Conservation (phyloP, 306 rosid genomes). For the Rosa persica region DNA sequence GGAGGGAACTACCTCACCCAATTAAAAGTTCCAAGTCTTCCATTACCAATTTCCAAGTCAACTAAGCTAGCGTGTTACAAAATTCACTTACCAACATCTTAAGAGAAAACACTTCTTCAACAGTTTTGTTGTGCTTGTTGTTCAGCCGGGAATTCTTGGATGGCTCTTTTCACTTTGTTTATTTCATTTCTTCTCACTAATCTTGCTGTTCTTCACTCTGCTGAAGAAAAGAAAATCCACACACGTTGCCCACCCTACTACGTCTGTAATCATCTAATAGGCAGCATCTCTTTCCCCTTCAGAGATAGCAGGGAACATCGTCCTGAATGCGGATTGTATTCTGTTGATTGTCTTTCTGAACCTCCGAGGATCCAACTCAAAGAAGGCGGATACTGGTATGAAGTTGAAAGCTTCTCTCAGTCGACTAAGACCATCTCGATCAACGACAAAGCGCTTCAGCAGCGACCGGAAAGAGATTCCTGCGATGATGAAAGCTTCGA, state of each 20-base stretch:
- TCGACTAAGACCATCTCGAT: rapidly evolving
- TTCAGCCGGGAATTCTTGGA: background rate
- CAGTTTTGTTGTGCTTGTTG: background rate
- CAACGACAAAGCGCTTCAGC: background rate
- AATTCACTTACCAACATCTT: background rate
- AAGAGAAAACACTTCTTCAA: background rate
- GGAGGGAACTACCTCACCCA: background rate
- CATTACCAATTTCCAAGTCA: background rate
- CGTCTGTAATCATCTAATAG: rapidly evolving
- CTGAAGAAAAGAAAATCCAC: background rate
- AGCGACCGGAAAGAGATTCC: rapidly evolving
- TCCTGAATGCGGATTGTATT: background rate
- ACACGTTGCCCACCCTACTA: background rate
- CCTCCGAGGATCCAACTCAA: background rate
- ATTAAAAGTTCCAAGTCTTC: background rate
- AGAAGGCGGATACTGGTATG: background rate
- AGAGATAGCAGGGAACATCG: rapidly evolving
- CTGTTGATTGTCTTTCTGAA: background rate
- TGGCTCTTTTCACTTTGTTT: conserved; percentile 16
- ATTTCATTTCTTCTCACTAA: conserved; percentile 14
- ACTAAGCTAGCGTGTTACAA: background rate
- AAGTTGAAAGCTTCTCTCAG: rapidly evolving
- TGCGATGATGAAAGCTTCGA: background rate
- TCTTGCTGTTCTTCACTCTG: conserved; percentile 7
- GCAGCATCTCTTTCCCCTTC: background rate